These are phyloP conservation scores for Panaeolus cyanescens DNA, from an alignment of 768 basidiomycete genomes.

Conservation along the genomic window DNA sequence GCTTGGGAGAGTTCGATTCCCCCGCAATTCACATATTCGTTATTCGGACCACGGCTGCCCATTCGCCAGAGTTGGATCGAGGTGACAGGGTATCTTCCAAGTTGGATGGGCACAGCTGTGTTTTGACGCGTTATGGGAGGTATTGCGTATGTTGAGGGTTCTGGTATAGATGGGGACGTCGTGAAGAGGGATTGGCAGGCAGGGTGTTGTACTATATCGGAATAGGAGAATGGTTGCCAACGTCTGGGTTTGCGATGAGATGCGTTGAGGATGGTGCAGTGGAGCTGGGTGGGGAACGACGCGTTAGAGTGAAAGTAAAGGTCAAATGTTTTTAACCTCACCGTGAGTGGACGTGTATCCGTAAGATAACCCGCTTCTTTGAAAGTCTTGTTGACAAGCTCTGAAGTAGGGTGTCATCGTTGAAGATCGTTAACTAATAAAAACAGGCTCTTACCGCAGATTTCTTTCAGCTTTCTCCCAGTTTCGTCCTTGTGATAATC, in stretches of 20 bases:
- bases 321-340: conserved; percentile 16
- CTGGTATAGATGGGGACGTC: background rate
- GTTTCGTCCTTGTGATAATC: conserved; percentile 3
- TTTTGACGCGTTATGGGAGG: background rate
- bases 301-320: background rate
- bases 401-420: conserved; percentile 24
- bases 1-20: conserved; percentile 30
- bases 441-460: conserved; percentile 28
- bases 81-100: conserved; percentile 55
- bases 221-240: conserved; percentile 38
- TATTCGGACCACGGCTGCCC: conserved; percentile 66
- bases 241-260: conserved; percentile 40
- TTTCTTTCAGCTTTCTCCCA: conserved; percentile 20
- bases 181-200: background rate
- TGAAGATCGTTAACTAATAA: background rate
- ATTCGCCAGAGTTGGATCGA: conserved; percentile 70
- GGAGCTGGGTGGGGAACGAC: conserved; percentile 32
- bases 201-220: conserved; percentile 25
- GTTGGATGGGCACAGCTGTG: conserved; percentile 29
- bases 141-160: background rate
- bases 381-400: conserved; percentile 43
- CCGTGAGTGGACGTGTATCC: conserved; percentile 51
- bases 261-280: conserved; percentile 54
- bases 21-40: conserved; percentile 59
- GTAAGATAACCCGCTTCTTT: conserved; percentile 41